phyloP scores from a whole-genome alignment of 1,284 basidiomycete genomes.

The Neotropicomus parvogracilis region DNA sequence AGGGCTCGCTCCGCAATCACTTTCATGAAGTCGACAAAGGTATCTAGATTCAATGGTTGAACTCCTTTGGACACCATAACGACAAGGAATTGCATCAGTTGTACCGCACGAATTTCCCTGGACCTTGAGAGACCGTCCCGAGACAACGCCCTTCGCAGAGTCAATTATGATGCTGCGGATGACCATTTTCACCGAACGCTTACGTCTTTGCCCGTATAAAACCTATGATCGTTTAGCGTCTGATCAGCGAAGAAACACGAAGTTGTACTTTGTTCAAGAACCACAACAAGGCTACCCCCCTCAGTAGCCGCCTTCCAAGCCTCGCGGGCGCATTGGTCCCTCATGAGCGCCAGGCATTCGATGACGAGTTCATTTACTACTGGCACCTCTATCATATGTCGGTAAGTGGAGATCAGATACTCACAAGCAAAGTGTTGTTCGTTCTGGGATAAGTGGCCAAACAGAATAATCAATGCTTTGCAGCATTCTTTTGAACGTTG shows the following conservation, averaged over 20 bases:
- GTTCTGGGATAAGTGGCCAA: conserved; percentile 30
- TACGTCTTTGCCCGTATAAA: conserved; percentile 18
- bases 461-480: conserved; percentile 35
- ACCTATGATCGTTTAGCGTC: conserved; percentile 17
- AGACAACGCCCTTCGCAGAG: conserved; percentile 15
- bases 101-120: conserved; percentile 12
- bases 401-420: conserved; percentile 5
- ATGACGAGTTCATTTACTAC: conserved; percentile 43
- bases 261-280: conserved; percentile 22
- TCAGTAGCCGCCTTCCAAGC: conserved; percentile 22
- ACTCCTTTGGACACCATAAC: conserved; percentile 24
- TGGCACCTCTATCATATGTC: not conserved
- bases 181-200: conserved; percentile 3
- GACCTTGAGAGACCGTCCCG: conserved; percentile 5
- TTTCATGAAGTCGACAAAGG: conserved; percentile 15
- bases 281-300: conserved; percentile 16
- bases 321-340: conserved; percentile 13
- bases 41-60: conserved; percentile 4
- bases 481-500: conserved; percentile 32
- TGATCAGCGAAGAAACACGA: not conserved
- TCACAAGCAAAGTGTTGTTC: conserved; percentile 28
- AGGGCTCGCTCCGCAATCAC: conserved; percentile 19
- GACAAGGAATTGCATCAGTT: conserved; percentile 29
- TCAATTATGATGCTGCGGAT: not conserved
- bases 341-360: conserved; percentile 33